Base-by-base conservation (phyloP, 495 filamentous ascomycete species). In the Hapsidospora chrysogenum region DNA sequence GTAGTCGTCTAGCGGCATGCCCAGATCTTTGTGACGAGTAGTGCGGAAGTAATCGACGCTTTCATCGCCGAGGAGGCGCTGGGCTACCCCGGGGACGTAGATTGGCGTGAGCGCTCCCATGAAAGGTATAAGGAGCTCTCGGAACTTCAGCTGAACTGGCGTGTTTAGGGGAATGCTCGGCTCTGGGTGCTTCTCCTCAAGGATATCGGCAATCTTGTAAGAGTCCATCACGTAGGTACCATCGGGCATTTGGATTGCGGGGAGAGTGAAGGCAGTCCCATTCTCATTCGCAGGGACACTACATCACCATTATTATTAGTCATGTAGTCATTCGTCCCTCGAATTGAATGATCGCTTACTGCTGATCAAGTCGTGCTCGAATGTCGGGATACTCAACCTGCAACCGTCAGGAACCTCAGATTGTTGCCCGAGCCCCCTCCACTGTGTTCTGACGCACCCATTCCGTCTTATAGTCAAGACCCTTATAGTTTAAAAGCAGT, bases 341-440 rank as follows among this genome's bases (percentile, higher is more conserved):
- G 16, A 31, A 9, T 5, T 19, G 21, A n/a, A 9, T 16, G 18
- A 3, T 9, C 2, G 21, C 30, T 18, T 32, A 32, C 30, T 32
- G 30, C 30, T 26, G 20, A 8, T 39, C 27, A 14, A 56, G 45
- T 0, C 40, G 35, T 3, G 64, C 52, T 6, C 47, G 57, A 39
- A 80, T 56, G 31, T 76, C 66, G 3, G 72, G 74, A 46, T 78
- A 78, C 43, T 78, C 69, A 37, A 46, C n/a, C 47, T 49, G 33
- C 16, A 3, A 2, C 25, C 9, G 9, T 11, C 9, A 7, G 31
- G 34, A 2, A 44, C 33, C 2, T 6, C 14, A 2, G 9, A 1
- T 23, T 21, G 7, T 29, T 15, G 3, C 10, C 11, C 17, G 8
- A 8, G 29, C 13, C 3, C 10, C 1, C 9, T 20, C 17, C 0